Conservation (phyloP, 2,329 filamentous ascomycete genomes). For the Fusarium mangiferae region DNA sequence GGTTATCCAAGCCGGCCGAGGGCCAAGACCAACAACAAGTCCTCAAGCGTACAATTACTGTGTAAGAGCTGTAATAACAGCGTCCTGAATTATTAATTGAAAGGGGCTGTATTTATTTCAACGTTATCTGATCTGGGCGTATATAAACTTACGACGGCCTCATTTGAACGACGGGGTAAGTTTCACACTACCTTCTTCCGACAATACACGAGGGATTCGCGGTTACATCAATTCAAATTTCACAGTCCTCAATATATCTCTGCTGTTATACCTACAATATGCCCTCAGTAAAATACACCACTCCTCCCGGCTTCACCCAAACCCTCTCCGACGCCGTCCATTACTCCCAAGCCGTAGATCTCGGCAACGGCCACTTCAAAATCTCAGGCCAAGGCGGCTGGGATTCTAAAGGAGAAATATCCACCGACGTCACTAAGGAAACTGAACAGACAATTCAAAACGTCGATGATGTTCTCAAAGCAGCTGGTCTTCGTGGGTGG, state of each 20-base stretch:
- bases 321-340: conserved; percentile 18
- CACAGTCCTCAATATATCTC: not conserved
- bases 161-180: not conserved
- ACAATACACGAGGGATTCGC: not conserved
- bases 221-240: not conserved
- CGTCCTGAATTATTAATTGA: not conserved
- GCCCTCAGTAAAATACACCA: conserved; percentile 17
- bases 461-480: conserved; percentile 38
- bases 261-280: not conserved
- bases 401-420: conserved; percentile 27
- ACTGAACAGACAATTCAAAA: conserved; percentile 38
- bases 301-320: conserved; percentile 8
- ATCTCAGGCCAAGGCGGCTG: conserved; percentile 42
- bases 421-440: conserved; percentile 17
- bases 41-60: not conserved
- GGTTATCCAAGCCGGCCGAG: not conserved
- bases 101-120: not conserved
- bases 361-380: conserved; percentile 39
- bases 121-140: not conserved
- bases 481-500: conserved; percentile 39
- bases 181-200: not conserved
- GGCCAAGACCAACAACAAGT: not conserved
- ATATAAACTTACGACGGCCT: not conserved
- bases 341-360: conserved; percentile 40
- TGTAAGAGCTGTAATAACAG: not conserved